A percentile compares a stretch with the other conserved stretches of the same genome.
These are phyloP conservation scores for Yamadazyma conglobata DNA, from an alignment of 1,139 yeast genomes.

Conservation along the genomic window DNA sequence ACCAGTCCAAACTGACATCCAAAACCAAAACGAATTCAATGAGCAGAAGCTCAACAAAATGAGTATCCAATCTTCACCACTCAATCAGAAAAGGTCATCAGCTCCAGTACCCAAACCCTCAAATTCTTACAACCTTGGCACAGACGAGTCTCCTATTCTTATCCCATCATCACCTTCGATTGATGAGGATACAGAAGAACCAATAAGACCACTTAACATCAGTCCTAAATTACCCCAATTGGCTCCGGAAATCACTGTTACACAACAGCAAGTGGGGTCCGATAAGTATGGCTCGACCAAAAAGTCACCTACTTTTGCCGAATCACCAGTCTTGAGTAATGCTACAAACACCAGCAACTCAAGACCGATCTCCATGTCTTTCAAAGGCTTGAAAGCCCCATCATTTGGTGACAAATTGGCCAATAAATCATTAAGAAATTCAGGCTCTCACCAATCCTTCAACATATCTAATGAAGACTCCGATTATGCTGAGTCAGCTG, in stretches of 20 bases:
- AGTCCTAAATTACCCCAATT: slow-evolving; percentile 7
- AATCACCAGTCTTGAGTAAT: slow-evolving; percentile 2
- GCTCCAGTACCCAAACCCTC: neutral
- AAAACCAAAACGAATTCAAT: slow-evolving; percentile 1
- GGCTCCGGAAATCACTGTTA: slow-evolving; percentile 13
- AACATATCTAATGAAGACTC: slow-evolving; percentile 37
- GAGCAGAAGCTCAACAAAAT: neutral
- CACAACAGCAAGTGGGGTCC: slow-evolving; percentile 12
- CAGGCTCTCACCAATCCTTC: slow-evolving; percentile 45
- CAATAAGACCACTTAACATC: slow-evolving; percentile 15
- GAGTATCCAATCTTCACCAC: neutral
- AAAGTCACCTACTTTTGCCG: neutral
- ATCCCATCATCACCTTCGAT: slow-evolving; percentile 15
- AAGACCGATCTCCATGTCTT: slow-evolving; percentile 67
- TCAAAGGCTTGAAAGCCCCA: slow-evolving; percentile 61
- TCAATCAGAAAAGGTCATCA: neutral
- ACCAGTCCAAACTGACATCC: neutral
- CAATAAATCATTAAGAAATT: slow-evolving; percentile 27
- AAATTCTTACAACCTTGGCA: slow-evolving; percentile 6
- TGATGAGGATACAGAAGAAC: slow-evolving; percentile 15
- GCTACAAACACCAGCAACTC: slow-evolving; percentile 9
- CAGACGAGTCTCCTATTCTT: slow-evolving; percentile 13
- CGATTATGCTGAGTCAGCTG: slow-evolving; percentile 20
- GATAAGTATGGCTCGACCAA: neutral
- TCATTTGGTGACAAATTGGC: slow-evolving; percentile 41